Conservation (phyloP, 495 filamentous ascomycete genomes). For the Choiromyces venosus region DNA sequence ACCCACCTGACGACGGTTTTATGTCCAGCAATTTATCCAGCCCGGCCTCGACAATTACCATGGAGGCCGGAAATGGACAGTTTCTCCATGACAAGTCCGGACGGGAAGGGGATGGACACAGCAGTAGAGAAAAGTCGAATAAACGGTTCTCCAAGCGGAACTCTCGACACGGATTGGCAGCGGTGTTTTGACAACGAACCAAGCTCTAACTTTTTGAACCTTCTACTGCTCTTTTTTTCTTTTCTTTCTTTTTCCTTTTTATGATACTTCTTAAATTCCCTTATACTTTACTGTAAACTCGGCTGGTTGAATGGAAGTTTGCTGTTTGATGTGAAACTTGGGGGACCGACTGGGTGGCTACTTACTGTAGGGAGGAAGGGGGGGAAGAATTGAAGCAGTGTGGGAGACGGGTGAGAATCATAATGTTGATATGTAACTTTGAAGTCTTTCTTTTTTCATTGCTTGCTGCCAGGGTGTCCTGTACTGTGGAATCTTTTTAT, state of each 20-base stretch:
- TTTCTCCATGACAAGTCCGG: slow-evolving; percentile 24
- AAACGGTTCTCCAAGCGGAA: slow-evolving; percentile 40
- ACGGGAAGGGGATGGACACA: slow-evolving; percentile 22
- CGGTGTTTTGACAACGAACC: slow-evolving; percentile 39
- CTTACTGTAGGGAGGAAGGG: background rate
- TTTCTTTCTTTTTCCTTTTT: background rate
- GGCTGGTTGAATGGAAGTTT: background rate
- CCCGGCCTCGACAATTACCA: slow-evolving; percentile 39
- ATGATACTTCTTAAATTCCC: background rate
- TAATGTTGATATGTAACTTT: slow-evolving; percentile 36
- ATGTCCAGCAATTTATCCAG: slow-evolving; percentile 41
- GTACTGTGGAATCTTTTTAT: background rate
- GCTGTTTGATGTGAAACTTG: background rate
- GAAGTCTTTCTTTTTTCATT: background rate
- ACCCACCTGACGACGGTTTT: slow-evolving; percentile 40
- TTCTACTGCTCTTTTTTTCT: background rate
- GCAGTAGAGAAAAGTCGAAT: slow-evolving; percentile 17
- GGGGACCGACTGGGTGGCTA: background rate
- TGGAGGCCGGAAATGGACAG: slow-evolving; percentile 33
- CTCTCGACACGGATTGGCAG: slow-evolving; percentile 41
- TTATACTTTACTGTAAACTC: background rate
- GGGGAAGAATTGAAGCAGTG: background rate
- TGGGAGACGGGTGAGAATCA: slow-evolving; percentile 9
- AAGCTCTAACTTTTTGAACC: background rate
- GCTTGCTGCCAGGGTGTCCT: background rate